Base-by-base conservation (phyloP, 768 basidiomycete genomes). In the Gautieria morchelliformis region DNA sequence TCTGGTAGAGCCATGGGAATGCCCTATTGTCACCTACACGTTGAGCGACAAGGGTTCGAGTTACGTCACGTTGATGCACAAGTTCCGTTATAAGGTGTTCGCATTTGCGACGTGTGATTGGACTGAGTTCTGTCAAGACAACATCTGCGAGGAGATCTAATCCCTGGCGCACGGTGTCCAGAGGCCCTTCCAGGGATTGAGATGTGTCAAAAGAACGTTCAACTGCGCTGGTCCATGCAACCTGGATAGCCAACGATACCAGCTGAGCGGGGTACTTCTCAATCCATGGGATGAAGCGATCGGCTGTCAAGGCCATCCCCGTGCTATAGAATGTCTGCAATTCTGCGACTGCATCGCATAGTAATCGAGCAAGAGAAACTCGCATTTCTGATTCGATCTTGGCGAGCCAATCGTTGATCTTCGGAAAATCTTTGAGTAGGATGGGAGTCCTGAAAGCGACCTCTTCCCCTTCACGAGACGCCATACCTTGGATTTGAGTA, bases 11-110 rank as follows among this genome's bases (percentile, higher is more conserved):
- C 96, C 96, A 99, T 2, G 83, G 80, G 69, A 98, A 99, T 46
- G 79, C 79, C 63, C 81, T 83, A 58, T 81, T 69, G 60, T 91
- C 86, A 4, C 72, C 56, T 14, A 88, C 78, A 30, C 76, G 71
- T 64, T 84, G 80, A 58, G 82, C 77, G 55, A 89, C 78, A 56
- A 98, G 84, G 12, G 78, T 73, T 12, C 96, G 87, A 40, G 84
- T 86, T 41, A 98, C 95, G 70, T 99, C 96, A 61, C 96, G 82
- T 68, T 99, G 93, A 69, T 99, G 96, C 40, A 98, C 96, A 14
- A 99, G 82, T 68, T 99, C 96, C 0, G 95, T 98, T 74, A 99
- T 97, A 61, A 99, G 82, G 65, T 98, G 94, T 63, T 99, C 96
- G 75, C 93, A 94, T 73, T 99, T 99, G 62, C 90, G 86, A 57